Evolutionary conservation across 2,329 filamentous ascomycete genomes (phyloP), one percentile per base, ranked within the genome.

Genomic region (Dactylonectria macrodidyma): DNA sequence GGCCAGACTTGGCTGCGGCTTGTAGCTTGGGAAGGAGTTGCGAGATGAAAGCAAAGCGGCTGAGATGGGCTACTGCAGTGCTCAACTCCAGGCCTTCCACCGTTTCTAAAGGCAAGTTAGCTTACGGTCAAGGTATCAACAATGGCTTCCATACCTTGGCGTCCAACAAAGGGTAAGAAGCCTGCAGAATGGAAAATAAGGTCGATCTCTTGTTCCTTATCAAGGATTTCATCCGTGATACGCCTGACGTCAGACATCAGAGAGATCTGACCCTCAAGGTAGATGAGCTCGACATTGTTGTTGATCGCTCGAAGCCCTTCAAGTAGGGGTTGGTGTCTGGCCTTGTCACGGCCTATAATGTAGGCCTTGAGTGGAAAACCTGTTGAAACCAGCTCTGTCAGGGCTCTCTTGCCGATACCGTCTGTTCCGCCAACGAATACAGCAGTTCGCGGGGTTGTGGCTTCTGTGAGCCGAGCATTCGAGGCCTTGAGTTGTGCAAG

Each of bases 381-480:
- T 19, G 6, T 34, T 8, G 52, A 56, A 22, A 56, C 52, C 7
- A 56, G 34, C 3, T 56, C 34, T 16, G 36, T 56, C 52, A 56
- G 14, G 33, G 52, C 8, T 10, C n/a, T 34, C n/a, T 56, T 56
- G 34, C 52, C 52, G 38, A 56, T 56, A 3, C 52, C 52, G 38
- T 56, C 52, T 22, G 52, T 56, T 14, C 33, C 52, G 22, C 52
- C 52, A n/a, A 56, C 52, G 22, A 56, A 56, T 11, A 56, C 52
- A 7, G 33, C 52, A 14, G 52, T 56, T n/a, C 38, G 38, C 16
- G 52, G 52, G 3, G 24, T 9, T 2, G 12, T 41, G 10, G 34
- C 34, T 11, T 24, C 19, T 7, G 52, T 41, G 19, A 58, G 26
- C n/a, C 30, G 55, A 22, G 55, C n/a, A 22, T 58, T 48, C 7